phyloP scores from a whole-genome alignment of 495 filamentous ascomycete species.

The Neurospora sp. region DNA sequence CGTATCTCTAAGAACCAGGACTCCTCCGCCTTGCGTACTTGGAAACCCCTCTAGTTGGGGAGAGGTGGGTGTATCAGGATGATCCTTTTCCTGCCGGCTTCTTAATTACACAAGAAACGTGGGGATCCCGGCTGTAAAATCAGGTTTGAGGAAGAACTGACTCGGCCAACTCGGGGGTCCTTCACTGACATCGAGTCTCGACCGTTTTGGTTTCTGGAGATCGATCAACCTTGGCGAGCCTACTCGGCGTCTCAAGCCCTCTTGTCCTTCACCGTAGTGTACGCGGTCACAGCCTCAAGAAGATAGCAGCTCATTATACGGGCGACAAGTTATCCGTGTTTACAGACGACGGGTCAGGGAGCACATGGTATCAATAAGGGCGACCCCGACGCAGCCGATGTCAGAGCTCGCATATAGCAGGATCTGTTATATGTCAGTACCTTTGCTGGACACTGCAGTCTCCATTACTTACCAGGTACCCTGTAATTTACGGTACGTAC shows the following conservation, averaged over 20 bases:
- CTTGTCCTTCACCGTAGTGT: conserved; percentile 2
- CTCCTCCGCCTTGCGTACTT: not conserved
- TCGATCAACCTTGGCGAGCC: not conserved
- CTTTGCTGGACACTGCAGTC: conserved; percentile 1
- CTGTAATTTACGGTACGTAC: not conserved
- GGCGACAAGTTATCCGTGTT: conserved; percentile 10
- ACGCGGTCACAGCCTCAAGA: not conserved
- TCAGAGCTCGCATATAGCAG: conserved; percentile 34
- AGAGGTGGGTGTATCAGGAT: not conserved
- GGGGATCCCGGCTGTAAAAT: not conserved
- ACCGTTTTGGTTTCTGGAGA: not conserved
- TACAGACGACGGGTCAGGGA: conserved; percentile 17
- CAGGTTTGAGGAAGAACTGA: not conserved
- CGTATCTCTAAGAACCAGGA: not conserved
- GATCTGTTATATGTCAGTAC: conserved; percentile 32
- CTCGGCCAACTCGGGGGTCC: not conserved
- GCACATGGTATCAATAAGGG: conserved; percentile 21
- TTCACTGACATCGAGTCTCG: not conserved
- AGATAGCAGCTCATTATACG: conserved; percentile 5
- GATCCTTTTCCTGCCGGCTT: not conserved
- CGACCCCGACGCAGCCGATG: conserved; percentile 31
- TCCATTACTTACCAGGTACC: conserved; percentile 9
- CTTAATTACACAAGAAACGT: not conserved
- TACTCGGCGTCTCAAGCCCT: not conserved
- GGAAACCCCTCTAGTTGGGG: not conserved